Conservation (phyloP, 2,329 filamentous ascomycete species). For the Neopestalotiopsis rosae region DNA sequence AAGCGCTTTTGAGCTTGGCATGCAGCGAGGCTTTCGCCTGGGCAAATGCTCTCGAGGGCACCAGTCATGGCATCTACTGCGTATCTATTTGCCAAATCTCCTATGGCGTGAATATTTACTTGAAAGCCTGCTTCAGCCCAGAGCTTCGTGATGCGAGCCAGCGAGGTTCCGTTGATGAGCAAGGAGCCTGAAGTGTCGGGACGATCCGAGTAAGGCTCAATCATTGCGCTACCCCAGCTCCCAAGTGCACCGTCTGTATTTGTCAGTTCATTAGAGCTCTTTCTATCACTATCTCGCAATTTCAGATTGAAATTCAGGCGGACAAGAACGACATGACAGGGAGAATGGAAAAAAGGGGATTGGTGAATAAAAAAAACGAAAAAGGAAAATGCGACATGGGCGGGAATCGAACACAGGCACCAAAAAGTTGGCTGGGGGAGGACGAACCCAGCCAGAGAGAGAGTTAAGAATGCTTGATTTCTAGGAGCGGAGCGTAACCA, state of each 20-base stretch:
- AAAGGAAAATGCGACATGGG: neutral
- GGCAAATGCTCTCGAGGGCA: slow-evolving; percentile 60
- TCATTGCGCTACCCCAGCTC: slow-evolving; percentile 73
- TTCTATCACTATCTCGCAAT: too few species aligned
- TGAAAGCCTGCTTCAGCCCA: slow-evolving; percentile 70
- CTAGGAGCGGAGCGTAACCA: neutral
- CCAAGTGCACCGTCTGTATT: slow-evolving; percentile 68
- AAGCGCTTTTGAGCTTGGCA: slow-evolving; percentile 64
- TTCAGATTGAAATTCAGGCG: too few species aligned
- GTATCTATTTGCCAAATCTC: slow-evolving; percentile 70
- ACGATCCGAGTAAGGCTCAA: slow-evolving; percentile 73
- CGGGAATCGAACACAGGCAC: neutral
- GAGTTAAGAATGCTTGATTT: neutral
- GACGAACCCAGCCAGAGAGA: neutral
- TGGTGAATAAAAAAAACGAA: neutral
- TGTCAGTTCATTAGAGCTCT: neutral
- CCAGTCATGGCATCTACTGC: slow-evolving; percentile 67
- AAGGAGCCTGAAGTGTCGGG: slow-evolving; percentile 67
- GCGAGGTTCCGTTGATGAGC: slow-evolving; percentile 66
- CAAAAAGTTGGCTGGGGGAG: neutral
- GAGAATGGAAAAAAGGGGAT: neutral
- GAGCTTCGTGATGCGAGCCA: slow-evolving; percentile 56
- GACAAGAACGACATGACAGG: too few species aligned
- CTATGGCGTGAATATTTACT: slow-evolving; percentile 76
- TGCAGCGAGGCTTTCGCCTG: slow-evolving; percentile 42